Conservation (phyloP, 257 asterid species). For the Eustoma russellianum region DNA sequence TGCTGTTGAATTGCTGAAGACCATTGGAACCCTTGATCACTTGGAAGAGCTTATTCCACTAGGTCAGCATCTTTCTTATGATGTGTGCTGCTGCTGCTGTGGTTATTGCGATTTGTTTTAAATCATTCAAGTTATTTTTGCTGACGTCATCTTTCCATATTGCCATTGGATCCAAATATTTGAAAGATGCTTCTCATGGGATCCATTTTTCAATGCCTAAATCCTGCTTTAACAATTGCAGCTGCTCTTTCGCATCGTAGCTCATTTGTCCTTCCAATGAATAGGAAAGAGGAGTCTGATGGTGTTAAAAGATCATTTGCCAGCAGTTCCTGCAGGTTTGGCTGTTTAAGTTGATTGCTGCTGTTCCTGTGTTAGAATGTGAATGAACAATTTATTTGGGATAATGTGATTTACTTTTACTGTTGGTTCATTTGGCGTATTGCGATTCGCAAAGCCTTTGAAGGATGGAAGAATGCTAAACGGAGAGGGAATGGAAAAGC, state of each 20-base stretch:
- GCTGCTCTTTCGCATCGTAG: constrained; percentile 89
- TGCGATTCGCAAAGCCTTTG: constrained; percentile 89
- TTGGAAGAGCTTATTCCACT: constrained; percentile 89
- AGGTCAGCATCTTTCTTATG: constrained; percentile 35
- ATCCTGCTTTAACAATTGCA: constrained; percentile 91
- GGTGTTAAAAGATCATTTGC: constrained; percentile 84
- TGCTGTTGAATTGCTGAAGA: constrained; percentile 91
- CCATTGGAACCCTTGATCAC: constrained; percentile 88
- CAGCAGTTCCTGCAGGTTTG: constrained; percentile 95
- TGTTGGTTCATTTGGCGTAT: constrained; percentile 61
- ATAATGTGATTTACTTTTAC: too few species aligned
- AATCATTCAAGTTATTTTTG: constrained; percentile 6
- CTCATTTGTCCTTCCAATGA: constrained; percentile 93
- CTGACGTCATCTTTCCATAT: constrained; percentile 81
- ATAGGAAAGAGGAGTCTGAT: constrained; percentile 80
- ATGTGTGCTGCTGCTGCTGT: constrained; percentile 2
- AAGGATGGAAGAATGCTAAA: constrained; percentile 89
- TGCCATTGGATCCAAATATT: constrained; percentile 94
- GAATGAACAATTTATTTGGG: too few species aligned
- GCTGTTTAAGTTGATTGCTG: constrained; percentile 6
- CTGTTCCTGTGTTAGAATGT: constrained; percentile 4
- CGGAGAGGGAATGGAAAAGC: constrained; percentile 44
- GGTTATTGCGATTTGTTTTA: constrained; percentile 5
- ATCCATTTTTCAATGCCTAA: constrained; percentile 80
- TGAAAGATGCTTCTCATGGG: constrained; percentile 99